Percentiles rank a stretch among this genome's conserved stretches.
phyloP scores from a whole-genome alignment of 495 filamentous ascomycete genomes.

The Aspergillus sclerotioniger region DNA sequence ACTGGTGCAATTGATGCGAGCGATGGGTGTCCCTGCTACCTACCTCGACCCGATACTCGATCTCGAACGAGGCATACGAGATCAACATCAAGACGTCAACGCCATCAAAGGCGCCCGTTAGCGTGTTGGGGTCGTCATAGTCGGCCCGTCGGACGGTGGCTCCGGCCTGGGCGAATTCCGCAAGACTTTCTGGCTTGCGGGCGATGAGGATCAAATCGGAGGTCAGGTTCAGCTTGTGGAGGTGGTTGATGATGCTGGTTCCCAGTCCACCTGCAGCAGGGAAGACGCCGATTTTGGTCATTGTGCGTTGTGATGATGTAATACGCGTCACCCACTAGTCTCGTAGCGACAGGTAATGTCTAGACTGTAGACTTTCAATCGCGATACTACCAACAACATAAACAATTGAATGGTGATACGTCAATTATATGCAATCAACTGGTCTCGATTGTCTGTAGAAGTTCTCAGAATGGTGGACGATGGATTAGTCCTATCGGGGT shows the following conservation, averaged over 20 bases:
- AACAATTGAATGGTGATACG: neutral
- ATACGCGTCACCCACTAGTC: neutral
- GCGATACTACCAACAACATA: neutral
- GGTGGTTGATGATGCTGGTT: conserved; percentile 44
- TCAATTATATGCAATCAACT: neutral
- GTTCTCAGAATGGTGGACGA: too few relatives aligned
- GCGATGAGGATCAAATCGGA: conserved; percentile 43
- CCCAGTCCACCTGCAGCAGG: conserved; percentile 51
- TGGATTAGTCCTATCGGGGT: neutral
- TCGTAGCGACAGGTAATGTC: neutral
- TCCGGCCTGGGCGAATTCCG: conserved; percentile 22
- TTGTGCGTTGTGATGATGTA: conserved; percentile 1
- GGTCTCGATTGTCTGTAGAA: too few relatives aligned
- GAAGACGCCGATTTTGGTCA: conserved; percentile 47
- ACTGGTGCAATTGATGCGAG: neutral
- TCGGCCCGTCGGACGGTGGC: conserved; percentile 36
- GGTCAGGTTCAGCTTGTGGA: conserved; percentile 37
- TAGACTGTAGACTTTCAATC: neutral
- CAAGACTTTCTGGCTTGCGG: conserved; percentile 42
- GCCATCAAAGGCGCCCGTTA: conserved; percentile 36
- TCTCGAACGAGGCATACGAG: conserved; percentile 44
- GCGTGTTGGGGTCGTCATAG: conserved; percentile 31
- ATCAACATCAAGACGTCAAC: conserved; percentile 38
- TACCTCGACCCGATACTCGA: conserved; percentile 35
- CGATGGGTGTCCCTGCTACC: neutral